phyloP scores from a whole-genome alignment of 768 basidiomycete species.

The Exidia glandulosa region DNA sequence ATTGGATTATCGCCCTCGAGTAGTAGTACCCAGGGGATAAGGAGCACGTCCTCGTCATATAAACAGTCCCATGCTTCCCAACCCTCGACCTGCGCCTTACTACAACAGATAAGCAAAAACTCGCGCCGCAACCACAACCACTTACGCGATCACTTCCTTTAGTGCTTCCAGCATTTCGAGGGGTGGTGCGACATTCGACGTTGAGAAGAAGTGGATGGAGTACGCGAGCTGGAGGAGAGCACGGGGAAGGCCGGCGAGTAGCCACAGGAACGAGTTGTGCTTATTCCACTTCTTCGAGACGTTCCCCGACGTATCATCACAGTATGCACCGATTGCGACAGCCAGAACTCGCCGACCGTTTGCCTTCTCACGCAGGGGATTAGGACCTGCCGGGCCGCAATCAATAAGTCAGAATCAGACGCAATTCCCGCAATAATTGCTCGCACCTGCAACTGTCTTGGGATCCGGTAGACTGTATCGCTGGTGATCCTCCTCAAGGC shows the following conservation, averaged over 20 bases:
- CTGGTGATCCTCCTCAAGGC: no score
- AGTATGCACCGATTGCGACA: slow-evolving; percentile 6
- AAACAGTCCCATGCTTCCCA: background rate
- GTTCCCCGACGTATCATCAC: slow-evolving; percentile 19
- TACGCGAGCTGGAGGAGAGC: slow-evolving; percentile 11
- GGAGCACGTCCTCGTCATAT: background rate
- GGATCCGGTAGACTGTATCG: background rate
- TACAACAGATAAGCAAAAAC: background rate
- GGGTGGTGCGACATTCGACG: slow-evolving; percentile 12
- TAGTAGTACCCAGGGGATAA: background rate
- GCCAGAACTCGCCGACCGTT: background rate
- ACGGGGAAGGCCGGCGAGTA: slow-evolving; percentile 10
- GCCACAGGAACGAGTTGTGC: slow-evolving; percentile 14
- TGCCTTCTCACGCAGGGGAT: background rate
- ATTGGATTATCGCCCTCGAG: slow-evolving; percentile 9
- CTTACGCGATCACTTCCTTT: slow-evolving; percentile 3
- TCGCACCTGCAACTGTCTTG: background rate
- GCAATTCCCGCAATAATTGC: background rate
- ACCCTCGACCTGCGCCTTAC: background rate
- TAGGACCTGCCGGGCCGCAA: background rate
- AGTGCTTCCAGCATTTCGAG: slow-evolving; percentile 11
- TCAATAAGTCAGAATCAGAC: background rate
- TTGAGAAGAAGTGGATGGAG: slow-evolving; percentile 12
- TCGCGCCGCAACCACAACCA: no score
- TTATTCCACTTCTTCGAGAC: slow-evolving; percentile 19